These are phyloP conservation scores for Fusarium albosuccineum DNA, from an alignment of 2,329 filamentous ascomycete genomes.

Conservation along the genomic window DNA sequence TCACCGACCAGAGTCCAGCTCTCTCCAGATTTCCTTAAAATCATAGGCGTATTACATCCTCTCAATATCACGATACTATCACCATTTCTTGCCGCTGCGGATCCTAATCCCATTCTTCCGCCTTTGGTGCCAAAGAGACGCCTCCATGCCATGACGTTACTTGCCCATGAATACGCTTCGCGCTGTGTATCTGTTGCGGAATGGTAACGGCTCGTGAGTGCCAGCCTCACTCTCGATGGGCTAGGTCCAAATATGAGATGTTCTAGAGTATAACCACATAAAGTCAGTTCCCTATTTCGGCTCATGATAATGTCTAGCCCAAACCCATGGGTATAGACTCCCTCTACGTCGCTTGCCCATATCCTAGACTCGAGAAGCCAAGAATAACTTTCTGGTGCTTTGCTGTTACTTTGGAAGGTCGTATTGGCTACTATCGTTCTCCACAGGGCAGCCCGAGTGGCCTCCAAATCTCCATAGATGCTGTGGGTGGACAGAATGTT, in stretches of 20 bases:
- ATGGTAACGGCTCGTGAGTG: no score
- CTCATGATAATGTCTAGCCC: not conserved
- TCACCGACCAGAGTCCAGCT: not conserved
- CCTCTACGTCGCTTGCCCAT: not conserved
- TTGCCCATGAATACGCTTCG: not conserved
- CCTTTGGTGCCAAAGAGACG: accelerated
- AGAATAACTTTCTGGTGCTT: not conserved
- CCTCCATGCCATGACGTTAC: conserved; percentile 9
- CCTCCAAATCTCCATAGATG: not conserved
- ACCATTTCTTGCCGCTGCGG: not conserved
- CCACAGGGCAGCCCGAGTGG: not conserved
- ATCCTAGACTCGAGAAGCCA: not conserved
- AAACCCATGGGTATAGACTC: not conserved
- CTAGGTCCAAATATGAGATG: not conserved
- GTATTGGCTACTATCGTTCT: conserved; percentile 10
- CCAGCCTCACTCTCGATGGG: not conserved
- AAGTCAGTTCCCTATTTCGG: not conserved
- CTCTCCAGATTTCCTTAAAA: accelerated
- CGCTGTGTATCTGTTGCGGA: not conserved
- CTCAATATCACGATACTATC: not conserved
- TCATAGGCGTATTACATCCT: not conserved
- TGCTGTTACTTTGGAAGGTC: accelerated
- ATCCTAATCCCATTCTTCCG: conserved; percentile 14
- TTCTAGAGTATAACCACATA: not conserved
- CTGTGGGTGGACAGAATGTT: not conserved